Percentiles rank a stretch among this genome's conserved stretches.
Conservation (phyloP, 345 rosid genomes). For the Arabis hirsuta region DNA sequence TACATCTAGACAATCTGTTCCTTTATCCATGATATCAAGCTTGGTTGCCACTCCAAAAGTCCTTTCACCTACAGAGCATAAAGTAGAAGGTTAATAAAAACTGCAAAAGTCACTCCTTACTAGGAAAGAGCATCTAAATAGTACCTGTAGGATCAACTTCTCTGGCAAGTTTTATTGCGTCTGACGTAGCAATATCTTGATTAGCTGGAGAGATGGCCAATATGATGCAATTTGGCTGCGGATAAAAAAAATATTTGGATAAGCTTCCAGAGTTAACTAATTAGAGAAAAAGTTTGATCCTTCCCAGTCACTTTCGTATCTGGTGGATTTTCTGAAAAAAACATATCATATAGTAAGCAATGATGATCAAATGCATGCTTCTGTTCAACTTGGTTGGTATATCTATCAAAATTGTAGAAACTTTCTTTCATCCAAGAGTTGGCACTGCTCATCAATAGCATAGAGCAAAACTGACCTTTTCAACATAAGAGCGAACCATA, state of each 20-base stretch:
- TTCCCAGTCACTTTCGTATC: constrained; percentile 17
- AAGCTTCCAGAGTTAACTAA: constrained; percentile 27
- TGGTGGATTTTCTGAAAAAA: background rate
- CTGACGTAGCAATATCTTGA: constrained; percentile 99
- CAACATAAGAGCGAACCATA: constrained; percentile 99
- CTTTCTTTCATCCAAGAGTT: background rate
- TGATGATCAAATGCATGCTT: constrained; percentile 17
- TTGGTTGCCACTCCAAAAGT: constrained; percentile 97
- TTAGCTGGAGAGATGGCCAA: constrained; percentile 99
- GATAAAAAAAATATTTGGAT: constrained; percentile 34
- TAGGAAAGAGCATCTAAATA: constrained; percentile 15
- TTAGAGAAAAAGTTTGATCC: constrained; percentile 13
- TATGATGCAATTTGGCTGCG: constrained; percentile 96
- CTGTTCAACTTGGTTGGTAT: constrained; percentile 10
- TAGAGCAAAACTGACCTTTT: constrained; percentile 64
- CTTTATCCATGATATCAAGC: constrained; percentile 99
- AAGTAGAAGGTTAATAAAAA: constrained; percentile 21
- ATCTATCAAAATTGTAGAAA: background rate
- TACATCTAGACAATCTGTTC: constrained; percentile 94
- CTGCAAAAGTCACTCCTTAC: constrained; percentile 2
- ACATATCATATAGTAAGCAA: background rate
- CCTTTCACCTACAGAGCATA: constrained; percentile 73
- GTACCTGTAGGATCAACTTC: constrained; percentile 99
- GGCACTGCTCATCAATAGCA: constrained; percentile 14
- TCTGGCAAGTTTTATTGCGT: constrained; percentile 98